Conservation (phyloP, 2,329 filamentous ascomycete genomes). For the Hypoxylon sp. region DNA sequence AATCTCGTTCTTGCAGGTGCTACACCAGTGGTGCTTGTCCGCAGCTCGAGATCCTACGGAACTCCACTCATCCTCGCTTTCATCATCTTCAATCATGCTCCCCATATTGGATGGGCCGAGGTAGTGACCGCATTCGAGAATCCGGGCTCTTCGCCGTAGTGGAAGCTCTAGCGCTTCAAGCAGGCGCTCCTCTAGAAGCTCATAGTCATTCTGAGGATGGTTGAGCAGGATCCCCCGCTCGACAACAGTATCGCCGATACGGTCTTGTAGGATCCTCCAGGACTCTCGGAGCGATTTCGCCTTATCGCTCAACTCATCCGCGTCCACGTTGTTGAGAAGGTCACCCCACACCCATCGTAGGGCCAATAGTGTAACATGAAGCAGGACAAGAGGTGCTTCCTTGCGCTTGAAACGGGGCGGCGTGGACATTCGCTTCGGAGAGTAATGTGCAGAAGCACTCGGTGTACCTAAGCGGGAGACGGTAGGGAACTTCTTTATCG, state of each 20-base stretch:
- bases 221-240: constrained; percentile 81
- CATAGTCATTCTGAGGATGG: constrained; percentile 85
- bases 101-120: constrained; percentile 71
- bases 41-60: constrained; percentile 53
- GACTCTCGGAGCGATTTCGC: constrained; percentile 70
- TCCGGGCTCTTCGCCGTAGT: constrained; percentile 72
- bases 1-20: constrained; percentile 69
- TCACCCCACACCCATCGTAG: constrained; percentile 75
- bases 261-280: constrained; percentile 77
- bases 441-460: constrained; percentile 65
- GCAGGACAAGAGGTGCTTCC: constrained; percentile 78
- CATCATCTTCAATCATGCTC: constrained; percentile 60
- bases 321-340: constrained; percentile 62
- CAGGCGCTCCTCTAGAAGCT: constrained; percentile 82
- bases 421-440: constrained; percentile 68
- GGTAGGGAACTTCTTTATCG: constrained; percentile 66
- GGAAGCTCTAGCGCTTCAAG: constrained; percentile 82
- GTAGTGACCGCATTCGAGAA: constrained; percentile 84
- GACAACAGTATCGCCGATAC: constrained; percentile 79
- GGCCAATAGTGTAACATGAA: constrained; percentile 83
- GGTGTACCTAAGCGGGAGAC: constrained; percentile 72
- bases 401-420: constrained; percentile 71
- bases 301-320: constrained; percentile 55
- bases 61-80: constrained; percentile 63
- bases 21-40: constrained; percentile 68